Base-by-base conservation (phyloP, 192 early-diverging fungal species). In the Tieghemiomyces parasiticus region DNA sequence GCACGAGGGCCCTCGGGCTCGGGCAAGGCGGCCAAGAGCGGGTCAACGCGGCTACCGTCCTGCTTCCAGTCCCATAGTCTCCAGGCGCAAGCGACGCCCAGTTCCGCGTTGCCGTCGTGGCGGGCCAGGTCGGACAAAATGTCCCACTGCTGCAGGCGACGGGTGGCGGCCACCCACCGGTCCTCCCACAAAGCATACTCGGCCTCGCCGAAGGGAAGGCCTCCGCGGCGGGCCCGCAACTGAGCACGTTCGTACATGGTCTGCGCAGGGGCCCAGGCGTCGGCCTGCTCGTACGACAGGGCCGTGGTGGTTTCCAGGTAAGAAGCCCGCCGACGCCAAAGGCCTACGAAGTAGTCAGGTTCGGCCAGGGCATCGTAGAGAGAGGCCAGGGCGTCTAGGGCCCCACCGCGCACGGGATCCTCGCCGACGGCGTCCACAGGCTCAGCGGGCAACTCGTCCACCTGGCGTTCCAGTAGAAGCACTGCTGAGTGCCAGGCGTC, bases 141-240 rank as follows among this genome's bases (percentile, higher is more conserved):
- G 60, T 99, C 97, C 97, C 97, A 99, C 66, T 88, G 91, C 70
- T 99, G 95, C 25, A 99, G 69, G 38, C 86, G 85, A 61, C 95
- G 77, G 0, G 94, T 86, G 46, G 89, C 91, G 31, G 71, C 70
- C 26, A 96, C 80, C 97, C 97, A 99, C 58, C 92, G 90, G 58
- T 93, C 82, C 75, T 99, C 97, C 97, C 97, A 99, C 24, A 99
- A 70, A 29, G 79, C 77, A 68, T 97, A 99, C 60, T 99, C 97
- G 1, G 90, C 81, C 69, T 99, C 97, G 29, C 85, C 84, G 62
- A 93, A 97, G 16, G 89, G 87, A 33, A 92, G 66, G 1, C 82
- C 80, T 0, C 91, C 88, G 2, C 81, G 87, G 28, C 92, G 74
- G 6, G 90, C 92, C 63, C 96, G 97, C 54, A 78, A 79, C 60